Percentiles rank a stretch among this genome's conserved stretches.
These are phyloP conservation scores for Petunia secreta DNA, from an alignment of 257 asterid species.

Conservation along the genomic window DNA sequence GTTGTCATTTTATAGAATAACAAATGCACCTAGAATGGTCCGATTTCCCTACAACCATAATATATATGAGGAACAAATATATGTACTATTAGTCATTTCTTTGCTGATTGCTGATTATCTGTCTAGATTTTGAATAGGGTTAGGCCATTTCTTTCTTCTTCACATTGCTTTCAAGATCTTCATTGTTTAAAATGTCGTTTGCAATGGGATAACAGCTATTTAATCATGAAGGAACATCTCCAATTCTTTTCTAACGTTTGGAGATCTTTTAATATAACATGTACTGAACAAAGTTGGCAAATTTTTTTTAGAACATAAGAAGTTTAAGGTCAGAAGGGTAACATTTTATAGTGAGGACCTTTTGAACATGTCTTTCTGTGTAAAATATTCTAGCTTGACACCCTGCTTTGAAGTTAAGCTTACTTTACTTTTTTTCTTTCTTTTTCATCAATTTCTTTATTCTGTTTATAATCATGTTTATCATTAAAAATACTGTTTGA, in stretches of 20 bases:
- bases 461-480: not conserved
- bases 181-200: not conserved
- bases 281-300: not conserved
- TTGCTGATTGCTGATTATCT: not conserved
- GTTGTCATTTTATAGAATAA: not conserved
- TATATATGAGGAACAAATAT: not conserved
- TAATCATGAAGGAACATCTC: constrained; percentile 1
- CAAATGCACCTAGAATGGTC: not conserved
- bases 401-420: not conserved
- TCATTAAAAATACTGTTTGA: not conserved
- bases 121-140: not conserved
- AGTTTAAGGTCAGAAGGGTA: not conserved
- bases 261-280: not conserved
- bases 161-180: not conserved
- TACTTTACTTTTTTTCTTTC: not conserved
- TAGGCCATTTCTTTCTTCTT: not conserved
- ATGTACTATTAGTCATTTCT: not conserved
- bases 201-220: not conserved
- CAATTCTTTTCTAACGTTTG: not conserved
- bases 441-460: not conserved
- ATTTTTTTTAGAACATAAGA: not conserved
- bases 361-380: constrained; percentile 15
- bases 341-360: constrained; percentile 11
- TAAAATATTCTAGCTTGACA: not conserved
- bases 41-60: not conserved